Evolutionary conservation across 148 eudicot species (phyloP).

Genomic region (Rhododendron kiyosumense): DNA sequence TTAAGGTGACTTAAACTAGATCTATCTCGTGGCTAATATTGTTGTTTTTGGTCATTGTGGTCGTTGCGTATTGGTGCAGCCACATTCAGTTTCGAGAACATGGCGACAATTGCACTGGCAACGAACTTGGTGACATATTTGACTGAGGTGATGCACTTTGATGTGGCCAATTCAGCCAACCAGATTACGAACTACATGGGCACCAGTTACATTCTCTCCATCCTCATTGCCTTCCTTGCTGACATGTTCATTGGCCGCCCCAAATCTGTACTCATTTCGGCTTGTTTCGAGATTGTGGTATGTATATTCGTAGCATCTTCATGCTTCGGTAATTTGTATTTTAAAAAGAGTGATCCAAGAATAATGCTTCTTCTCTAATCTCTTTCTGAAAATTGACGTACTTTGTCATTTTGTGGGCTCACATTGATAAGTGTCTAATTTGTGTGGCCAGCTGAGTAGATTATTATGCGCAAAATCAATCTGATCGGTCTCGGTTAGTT

Average conservation of each 20-base stretch:
- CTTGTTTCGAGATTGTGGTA: constrained; percentile 36
- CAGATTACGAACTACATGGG: constrained; percentile 38
- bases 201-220: constrained; percentile 30
- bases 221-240: constrained; percentile 33
- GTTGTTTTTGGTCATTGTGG: background rate
- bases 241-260: constrained; percentile 37
- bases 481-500: too few species aligned
- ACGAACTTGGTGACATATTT: constrained; percentile 42
- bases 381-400: too few species aligned
- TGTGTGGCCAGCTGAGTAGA: too few species aligned
- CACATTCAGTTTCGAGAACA: constrained; percentile 33
- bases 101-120: constrained; percentile 32
- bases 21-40: background rate
- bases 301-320: background rate
- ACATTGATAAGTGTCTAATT: too few species aligned
- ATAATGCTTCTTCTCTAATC: too few species aligned
- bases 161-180: constrained; percentile 35
- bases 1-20: background rate
- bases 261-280: constrained; percentile 23
- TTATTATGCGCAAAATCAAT: too few species aligned
- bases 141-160: constrained; percentile 31
- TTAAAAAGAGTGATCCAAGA: too few species aligned
- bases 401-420: too few species aligned
- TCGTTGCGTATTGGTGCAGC: constrained; percentile 17
- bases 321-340: background rate